Conservation (phyloP, 176 grass and related monocot species). For the Bolboschoenus planiculmis region DNA sequence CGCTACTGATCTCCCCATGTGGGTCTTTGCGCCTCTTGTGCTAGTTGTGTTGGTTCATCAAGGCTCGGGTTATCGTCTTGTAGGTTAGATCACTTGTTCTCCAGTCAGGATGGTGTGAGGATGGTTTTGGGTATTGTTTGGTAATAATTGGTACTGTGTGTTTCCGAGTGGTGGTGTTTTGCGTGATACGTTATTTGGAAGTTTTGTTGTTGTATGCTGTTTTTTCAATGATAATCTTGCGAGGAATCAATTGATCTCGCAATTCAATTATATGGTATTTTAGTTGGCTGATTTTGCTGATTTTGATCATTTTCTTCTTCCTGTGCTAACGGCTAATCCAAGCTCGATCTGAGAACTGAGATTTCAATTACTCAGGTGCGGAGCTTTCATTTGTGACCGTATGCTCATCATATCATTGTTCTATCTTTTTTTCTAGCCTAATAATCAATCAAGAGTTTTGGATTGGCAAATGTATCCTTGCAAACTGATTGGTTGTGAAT, state of each 20-base stretch:
- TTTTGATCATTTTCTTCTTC: neutral
- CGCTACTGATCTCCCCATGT: conserved; percentile 48
- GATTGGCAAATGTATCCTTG: neutral
- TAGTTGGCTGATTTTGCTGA: neutral
- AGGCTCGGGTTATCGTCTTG: neutral
- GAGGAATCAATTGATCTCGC: conserved; percentile 16
- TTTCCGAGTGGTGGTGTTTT: neutral
- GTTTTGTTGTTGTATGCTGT: neutral
- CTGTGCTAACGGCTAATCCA: neutral
- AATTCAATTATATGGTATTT: neutral
- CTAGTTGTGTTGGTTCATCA: neutral
- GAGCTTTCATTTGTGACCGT: neutral
- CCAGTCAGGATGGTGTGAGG: neutral
- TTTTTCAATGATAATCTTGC: conserved; percentile 3
- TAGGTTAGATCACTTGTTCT: conserved; percentile 16
- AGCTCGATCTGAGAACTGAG: neutral
- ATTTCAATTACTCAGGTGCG: neutral
- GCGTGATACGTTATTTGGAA: neutral
- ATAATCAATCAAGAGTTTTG: neutral
- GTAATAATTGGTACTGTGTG: conserved; percentile 18
- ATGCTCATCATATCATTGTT: neutral
- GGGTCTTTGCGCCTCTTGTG: neutral
- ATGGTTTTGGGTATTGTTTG: neutral
- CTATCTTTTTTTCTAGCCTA: neutral
- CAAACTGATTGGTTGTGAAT: neutral